These are phyloP conservation scores for Flaveria robusta DNA, from an alignment of 129 eudicot genomes.

Conservation along the genomic window DNA sequence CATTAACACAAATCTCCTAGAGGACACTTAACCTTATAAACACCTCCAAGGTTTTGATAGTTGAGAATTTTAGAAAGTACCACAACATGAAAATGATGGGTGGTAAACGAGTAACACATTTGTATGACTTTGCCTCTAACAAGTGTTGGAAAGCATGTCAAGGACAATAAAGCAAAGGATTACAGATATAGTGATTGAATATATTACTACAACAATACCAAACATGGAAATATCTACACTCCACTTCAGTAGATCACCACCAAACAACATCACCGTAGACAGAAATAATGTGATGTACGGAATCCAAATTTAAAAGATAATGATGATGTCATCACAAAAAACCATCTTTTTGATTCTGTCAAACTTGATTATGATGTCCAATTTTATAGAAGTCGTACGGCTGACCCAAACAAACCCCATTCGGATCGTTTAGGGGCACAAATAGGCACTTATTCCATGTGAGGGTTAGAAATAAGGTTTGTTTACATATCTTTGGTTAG, in stretches of 20 bases:
- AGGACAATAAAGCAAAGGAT: background rate
- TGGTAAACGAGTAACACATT: background rate
- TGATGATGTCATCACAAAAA: constrained; percentile 7
- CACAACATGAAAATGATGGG: background rate
- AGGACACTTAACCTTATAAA: constrained; percentile 1
- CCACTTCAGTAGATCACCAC: background rate
- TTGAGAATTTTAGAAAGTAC: background rate
- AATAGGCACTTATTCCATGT: background rate
- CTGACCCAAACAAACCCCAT: background rate
- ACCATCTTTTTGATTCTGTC: background rate
- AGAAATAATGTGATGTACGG: background rate
- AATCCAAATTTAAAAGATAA: background rate
- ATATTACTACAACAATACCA: no score
- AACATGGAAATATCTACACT: no score
- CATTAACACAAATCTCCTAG: background rate
- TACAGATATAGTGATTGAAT: no score
- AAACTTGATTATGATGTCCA: background rate
- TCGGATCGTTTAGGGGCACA: background rate
- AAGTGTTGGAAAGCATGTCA: background rate
- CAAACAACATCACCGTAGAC: background rate
- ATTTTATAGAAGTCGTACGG: background rate
- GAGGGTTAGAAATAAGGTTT: background rate
- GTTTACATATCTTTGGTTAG: background rate
- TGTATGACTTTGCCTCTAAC: background rate
- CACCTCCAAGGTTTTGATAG: background rate